These are phyloP conservation scores for Dactylellina cionopaga DNA, from an alignment of 2,329 filamentous ascomycete species.

Conservation along the genomic window DNA sequence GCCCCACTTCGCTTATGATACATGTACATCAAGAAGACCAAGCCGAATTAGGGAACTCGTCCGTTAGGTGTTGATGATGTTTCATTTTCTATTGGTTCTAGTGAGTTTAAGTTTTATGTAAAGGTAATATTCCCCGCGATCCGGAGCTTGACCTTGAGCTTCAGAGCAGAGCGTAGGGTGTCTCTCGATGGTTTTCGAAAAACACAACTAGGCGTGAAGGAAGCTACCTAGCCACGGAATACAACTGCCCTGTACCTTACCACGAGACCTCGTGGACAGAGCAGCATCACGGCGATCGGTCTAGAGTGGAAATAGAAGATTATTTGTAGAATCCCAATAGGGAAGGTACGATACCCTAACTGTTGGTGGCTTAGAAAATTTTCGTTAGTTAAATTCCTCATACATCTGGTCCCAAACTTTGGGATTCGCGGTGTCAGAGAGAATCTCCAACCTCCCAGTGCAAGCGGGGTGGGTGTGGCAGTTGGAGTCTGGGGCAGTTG, in stretches of 20 bases:
- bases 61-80: conserved; percentile 2
- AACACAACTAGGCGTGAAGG: not conserved
- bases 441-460: conserved; percentile 14
- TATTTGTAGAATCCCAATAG: conserved; percentile 14
- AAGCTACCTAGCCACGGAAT: conserved; percentile 32
- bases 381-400: conserved; percentile 15
- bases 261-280: conserved; percentile 43
- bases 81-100: conserved; percentile 9
- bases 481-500: conserved; percentile 29
- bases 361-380: conserved; percentile 27
- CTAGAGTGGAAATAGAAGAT: conserved; percentile 17
- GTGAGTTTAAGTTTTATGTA: too few relatives aligned
- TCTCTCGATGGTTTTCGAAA: not conserved
- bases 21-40: not conserved
- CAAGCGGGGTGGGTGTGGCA: conserved; percentile 38
- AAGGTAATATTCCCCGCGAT: conserved; percentile 24
- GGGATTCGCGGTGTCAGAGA: not conserved
- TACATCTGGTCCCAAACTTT: conserved; percentile 10
- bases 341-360: conserved; percentile 39
- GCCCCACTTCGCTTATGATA: conserved; percentile 32
- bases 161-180: conserved; percentile 10
- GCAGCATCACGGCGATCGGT: conserved; percentile 24
- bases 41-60: conserved; percentile 44
- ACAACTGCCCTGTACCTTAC: conserved; percentile 30
- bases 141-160: conserved; percentile 11